A percentile compares a stretch with the other conserved stretches of the same genome.
phyloP scores from a whole-genome alignment of 805 yeast genomes.

The Wickerhamomyces chaumierensis region DNA sequence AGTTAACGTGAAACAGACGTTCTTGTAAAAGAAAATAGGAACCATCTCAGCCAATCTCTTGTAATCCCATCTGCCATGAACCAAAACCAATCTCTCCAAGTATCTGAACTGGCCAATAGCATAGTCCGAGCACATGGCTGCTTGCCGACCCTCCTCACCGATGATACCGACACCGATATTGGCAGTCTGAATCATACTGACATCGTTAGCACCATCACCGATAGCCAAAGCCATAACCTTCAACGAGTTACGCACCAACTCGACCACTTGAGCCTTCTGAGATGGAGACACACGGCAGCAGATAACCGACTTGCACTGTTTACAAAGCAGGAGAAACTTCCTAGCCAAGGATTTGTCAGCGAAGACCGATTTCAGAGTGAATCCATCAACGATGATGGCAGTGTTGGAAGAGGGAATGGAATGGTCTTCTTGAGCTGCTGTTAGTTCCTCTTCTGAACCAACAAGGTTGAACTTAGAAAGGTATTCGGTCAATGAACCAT shows the following conservation, averaged over 20 bases:
- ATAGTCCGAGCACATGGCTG: conserved; percentile 81
- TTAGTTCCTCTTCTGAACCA: conserved; percentile 49
- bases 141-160: conserved; percentile 87
- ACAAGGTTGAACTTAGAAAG: conserved; percentile 42
- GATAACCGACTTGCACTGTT: conserved; percentile 70
- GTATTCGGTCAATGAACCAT: no score
- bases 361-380: conserved; percentile 52
- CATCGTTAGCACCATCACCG: conserved; percentile 87
- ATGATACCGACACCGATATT: conserved; percentile 85
- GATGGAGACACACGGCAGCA: conserved; percentile 87
- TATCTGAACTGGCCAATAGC: conserved; percentile 78
- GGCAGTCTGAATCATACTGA: conserved; percentile 84
- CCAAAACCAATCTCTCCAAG: conserved; percentile 51
- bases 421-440: conserved; percentile 43
- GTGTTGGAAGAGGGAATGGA: conserved; percentile 54
- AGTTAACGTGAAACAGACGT: conserved; percentile 63
- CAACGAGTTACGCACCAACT: conserved; percentile 61
- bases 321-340: conserved; percentile 61
- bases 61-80: conserved; percentile 84
- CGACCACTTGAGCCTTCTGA: conserved; percentile 81
- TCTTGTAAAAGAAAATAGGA: conserved; percentile 71
- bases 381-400: conserved; percentile 75
- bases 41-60: conserved; percentile 76
- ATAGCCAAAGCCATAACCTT: conserved; percentile 80
- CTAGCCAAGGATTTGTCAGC: conserved; percentile 32